A percentile compares a stretch with the other conserved stretches of the same genome.
phyloP scores from a whole-genome alignment of 2,329 filamentous ascomycete genomes.

The Aspergillus fijiensis region DNA sequence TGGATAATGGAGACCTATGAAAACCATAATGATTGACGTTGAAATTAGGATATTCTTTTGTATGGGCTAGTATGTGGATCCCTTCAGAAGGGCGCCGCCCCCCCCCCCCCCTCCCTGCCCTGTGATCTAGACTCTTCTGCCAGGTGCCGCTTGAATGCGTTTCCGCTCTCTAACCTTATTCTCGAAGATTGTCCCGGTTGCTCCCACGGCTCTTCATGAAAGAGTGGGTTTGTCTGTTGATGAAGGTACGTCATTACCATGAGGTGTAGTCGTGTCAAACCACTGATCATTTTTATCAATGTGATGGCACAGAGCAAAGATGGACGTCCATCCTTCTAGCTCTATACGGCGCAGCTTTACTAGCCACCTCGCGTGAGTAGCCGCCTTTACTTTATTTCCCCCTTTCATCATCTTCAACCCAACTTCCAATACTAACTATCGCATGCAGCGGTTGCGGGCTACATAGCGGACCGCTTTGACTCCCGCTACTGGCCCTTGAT shows the following conservation, averaged over 20 bases:
- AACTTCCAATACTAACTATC: background rate
- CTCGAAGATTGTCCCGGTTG: constrained; percentile 62
- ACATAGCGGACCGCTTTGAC: constrained; percentile 57
- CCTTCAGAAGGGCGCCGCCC: background rate
- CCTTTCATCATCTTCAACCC: background rate
- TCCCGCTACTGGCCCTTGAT: constrained; percentile 65
- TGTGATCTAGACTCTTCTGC: background rate
- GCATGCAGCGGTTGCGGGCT: constrained; percentile 45
- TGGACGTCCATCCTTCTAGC: constrained; percentile 73
- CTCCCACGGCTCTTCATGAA: constrained; percentile 64
- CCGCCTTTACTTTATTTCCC: background rate
- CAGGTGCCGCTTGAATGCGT: background rate
- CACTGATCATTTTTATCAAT: background rate
- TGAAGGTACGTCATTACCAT: constrained; percentile 17
- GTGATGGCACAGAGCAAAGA: constrained; percentile 53
- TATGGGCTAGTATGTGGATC: constrained; percentile 36
- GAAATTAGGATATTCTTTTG: constrained; percentile 39
- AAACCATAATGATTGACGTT: background rate
- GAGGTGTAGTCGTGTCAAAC: too few species aligned
- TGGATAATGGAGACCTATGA: background rate
- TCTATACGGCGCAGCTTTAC: constrained; percentile 67
- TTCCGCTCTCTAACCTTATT: constrained; percentile 6
- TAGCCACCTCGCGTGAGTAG: constrained; percentile 55
- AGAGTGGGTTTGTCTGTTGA: constrained; percentile 47
- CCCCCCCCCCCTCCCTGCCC: too few species aligned